A percentile compares a stretch with the other conserved stretches of the same genome.
These are phyloP conservation scores for Yamadazyma pseudoaaseri DNA, from an alignment of 1,139 yeast species.

Conservation along the genomic window DNA sequence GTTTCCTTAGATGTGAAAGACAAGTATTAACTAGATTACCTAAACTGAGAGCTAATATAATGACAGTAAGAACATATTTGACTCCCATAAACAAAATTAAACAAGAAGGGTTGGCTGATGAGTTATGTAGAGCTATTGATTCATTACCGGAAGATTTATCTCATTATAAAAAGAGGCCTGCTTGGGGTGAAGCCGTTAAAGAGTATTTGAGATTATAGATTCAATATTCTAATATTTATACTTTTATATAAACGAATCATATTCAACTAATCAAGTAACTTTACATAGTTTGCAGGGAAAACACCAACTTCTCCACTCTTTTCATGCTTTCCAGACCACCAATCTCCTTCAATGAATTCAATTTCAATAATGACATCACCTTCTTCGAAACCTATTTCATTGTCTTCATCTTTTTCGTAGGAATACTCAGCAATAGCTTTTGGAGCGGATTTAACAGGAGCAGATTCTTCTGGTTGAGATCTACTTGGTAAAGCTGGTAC, in stretches of 20 bases:
- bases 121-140: constrained; percentile 57
- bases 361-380: constrained; percentile 81
- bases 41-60: constrained; percentile 33
- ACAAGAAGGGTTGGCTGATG: constrained; percentile 37
- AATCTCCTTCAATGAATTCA: constrained; percentile 88
- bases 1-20: constrained; percentile 41
- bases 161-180: constrained; percentile 56
- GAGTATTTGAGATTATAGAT: constrained; percentile 30
- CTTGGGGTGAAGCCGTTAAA: constrained; percentile 67
- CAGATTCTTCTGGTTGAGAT: constrained; percentile 17
- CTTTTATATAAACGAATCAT: neutral
- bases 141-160: constrained; percentile 58
- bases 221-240: neutral
- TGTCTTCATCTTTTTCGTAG: constrained; percentile 87
- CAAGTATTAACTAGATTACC: constrained; percentile 42
- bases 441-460: constrained; percentile 18
- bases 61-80: constrained; percentile 43
- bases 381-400: constrained; percentile 79
- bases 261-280: constrained; percentile 24
- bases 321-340: constrained; percentile 88
- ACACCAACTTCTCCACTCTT: constrained; percentile 71
- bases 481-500: constrained; percentile 19
- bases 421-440: constrained; percentile 82
- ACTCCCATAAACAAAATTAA: constrained; percentile 37
- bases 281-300: constrained; percentile 90